Percentiles rank a stretch among this genome's conserved stretches.
phyloP scores from a whole-genome alignment of 2,329 filamentous ascomycete species.

The Nemania diffusa region DNA sequence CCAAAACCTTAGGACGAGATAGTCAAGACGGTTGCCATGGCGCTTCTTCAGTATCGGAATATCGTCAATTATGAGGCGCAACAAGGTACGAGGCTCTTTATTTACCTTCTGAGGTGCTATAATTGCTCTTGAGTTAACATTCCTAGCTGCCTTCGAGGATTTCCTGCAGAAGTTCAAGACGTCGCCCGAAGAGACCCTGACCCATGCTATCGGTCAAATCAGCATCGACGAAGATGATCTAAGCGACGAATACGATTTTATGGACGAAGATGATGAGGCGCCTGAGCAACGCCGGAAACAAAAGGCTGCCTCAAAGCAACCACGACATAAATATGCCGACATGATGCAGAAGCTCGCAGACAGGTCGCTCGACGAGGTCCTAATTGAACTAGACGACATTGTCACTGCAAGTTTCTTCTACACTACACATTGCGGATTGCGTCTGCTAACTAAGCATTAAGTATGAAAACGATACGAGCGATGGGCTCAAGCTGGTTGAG shows the following conservation, averaged over 20 bases:
- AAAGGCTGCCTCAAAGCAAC: conserved; percentile 61
- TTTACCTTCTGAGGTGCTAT: conserved; percentile 3
- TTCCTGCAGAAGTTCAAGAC: conserved; percentile 92
- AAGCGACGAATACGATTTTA: conserved; percentile 92
- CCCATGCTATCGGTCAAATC: conserved; percentile 84
- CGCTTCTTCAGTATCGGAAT: conserved; percentile 81
- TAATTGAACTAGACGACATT: conserved; percentile 91
- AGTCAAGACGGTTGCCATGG: conserved; percentile 66
- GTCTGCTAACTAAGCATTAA: conserved; percentile 51
- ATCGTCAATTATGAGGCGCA: conserved; percentile 90
- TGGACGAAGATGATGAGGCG: conserved; percentile 80
- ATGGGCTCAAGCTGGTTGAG: conserved; percentile 77
- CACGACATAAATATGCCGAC: conserved; percentile 87
- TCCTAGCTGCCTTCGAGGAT: conserved; percentile 80
- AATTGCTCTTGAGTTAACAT: conserved; percentile 44
- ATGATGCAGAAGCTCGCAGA: conserved; percentile 89
- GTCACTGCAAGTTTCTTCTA: conserved; percentile 66
- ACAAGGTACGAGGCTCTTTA: conserved; percentile 68
- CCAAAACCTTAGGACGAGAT: conserved; percentile 28
- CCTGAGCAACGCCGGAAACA: conserved; percentile 61
- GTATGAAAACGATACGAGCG: conserved; percentile 79
- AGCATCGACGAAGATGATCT: conserved; percentile 87
- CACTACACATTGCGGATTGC: not conserved
- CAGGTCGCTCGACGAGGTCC: conserved; percentile 77
- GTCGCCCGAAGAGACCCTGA: conserved; percentile 74